Percentiles rank a stretch among this genome's conserved stretches.
phyloP scores from a whole-genome alignment of 257 asterid species.

The Scutellaria galericulata region DNA sequence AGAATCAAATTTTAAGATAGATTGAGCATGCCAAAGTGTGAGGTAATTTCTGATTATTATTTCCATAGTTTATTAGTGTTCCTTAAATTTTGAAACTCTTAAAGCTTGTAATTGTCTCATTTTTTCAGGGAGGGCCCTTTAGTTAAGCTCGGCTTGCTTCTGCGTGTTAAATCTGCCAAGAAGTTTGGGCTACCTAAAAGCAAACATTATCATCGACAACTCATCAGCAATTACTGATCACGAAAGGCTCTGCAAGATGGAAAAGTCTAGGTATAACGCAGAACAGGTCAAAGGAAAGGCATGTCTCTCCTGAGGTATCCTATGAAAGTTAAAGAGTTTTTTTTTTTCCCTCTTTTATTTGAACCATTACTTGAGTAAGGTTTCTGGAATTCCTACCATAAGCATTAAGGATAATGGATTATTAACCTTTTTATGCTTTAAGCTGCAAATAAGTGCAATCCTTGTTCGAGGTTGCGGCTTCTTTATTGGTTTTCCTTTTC shows the following conservation, averaged over 20 bases:
- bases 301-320: constrained; percentile 28
- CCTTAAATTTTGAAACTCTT: constrained; percentile 3
- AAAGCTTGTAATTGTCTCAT: constrained; percentile 33
- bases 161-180: constrained; percentile 25
- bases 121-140: constrained; percentile 29
- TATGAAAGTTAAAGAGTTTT: constrained; percentile 12
- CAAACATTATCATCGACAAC: not conserved
- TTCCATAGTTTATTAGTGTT: constrained; percentile 23
- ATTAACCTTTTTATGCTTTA: not conserved
- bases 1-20: not conserved
- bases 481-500: not conserved
- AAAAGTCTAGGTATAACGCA: constrained; percentile 13
- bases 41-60: constrained; percentile 29
- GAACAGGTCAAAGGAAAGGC: constrained; percentile 33
- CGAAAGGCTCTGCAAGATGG: constrained; percentile 20
- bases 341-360: not conserved
- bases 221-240: not conserved
- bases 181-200: constrained; percentile 2
- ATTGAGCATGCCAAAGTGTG: constrained; percentile 25
- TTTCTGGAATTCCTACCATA: constrained; percentile 25
- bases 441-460: constrained; percentile 13
- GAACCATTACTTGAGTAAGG: constrained; percentile 17
- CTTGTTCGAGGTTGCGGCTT: not conserved
- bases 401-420: constrained; percentile 10
- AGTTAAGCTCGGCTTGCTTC: constrained; percentile 31